Evolutionary conservation across 2,329 filamentous ascomycete genomes (phyloP).

Genomic region (Microthyrium microscopicum): DNA sequence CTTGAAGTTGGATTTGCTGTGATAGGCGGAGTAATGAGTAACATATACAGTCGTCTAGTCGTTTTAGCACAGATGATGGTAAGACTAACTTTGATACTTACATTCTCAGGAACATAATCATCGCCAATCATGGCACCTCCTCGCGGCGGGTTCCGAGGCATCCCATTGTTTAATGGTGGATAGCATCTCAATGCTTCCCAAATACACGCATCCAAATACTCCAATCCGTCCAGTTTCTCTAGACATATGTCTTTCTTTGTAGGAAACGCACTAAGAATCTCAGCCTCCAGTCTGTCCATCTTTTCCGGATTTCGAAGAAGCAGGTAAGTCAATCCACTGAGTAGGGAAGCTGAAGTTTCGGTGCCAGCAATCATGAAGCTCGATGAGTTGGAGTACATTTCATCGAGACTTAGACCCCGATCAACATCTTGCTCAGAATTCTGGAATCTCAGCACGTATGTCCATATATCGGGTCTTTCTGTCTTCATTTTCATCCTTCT

Average conservation of each 20-base stretch:
- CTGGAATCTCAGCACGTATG: slow-evolving; percentile 6
- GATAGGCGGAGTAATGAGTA: slow-evolving; percentile 7
- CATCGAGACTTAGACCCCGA: slow-evolving; percentile 10
- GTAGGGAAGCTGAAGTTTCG: not conserved
- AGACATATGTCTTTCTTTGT: not conserved
- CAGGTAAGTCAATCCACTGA: not conserved
- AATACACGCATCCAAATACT: slow-evolving; percentile 6
- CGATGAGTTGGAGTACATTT: slow-evolving; percentile 19
- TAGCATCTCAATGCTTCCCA: slow-evolving; percentile 2
- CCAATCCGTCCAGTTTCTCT: not conserved
- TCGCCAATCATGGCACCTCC: slow-evolving; percentile 15
- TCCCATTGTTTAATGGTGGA: slow-evolving; percentile 11
- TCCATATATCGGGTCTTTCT: slow-evolving; percentile 15
- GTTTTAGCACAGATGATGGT: not conserved
- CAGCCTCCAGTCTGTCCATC: not conserved
- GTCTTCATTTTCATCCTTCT: slow-evolving; percentile 13
- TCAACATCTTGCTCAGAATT: slow-evolving; percentile 9
- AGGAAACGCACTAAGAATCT: not conserved
- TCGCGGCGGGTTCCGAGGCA: slow-evolving; percentile 14
- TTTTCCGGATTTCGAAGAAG: not conserved
- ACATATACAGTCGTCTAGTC: slow-evolving; percentile 16
- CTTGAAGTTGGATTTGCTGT: not conserved
- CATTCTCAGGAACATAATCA: slow-evolving; percentile 13
- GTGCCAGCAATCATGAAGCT: slow-evolving; percentile 9
- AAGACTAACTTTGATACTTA: slow-evolving; percentile 13